Percentiles rank a stretch among this genome's conserved stretches.
These are phyloP conservation scores for Coniochaeta sp. DNA, from an alignment of 2,329 filamentous ascomycete species.

Conservation along the genomic window DNA sequence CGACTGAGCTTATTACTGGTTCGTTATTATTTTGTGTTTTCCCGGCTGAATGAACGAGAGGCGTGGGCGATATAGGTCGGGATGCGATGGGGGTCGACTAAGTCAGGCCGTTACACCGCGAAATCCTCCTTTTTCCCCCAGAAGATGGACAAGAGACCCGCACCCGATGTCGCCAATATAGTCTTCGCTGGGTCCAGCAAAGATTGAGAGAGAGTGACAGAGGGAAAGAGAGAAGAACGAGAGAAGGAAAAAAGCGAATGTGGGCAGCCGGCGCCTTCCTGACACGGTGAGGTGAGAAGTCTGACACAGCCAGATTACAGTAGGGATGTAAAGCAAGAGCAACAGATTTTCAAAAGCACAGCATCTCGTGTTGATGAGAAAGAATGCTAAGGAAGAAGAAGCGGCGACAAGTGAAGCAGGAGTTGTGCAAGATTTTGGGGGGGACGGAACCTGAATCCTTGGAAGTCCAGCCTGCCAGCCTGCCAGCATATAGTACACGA, in stretches of 20 bases:
- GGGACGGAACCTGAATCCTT: neutral
- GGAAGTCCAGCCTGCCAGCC: neutral
- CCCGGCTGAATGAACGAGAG: constrained; percentile 11
- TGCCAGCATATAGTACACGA: neutral
- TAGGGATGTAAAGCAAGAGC: neutral
- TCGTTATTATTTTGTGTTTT: neutral
- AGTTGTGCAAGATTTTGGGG: neutral
- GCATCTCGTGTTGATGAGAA: neutral
- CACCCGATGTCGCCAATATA: constrained; percentile 19
- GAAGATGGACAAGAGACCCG: constrained; percentile 14
- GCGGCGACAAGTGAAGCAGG: neutral
- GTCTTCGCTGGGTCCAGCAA: constrained; percentile 5
- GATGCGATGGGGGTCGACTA: neutral
- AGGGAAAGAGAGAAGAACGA: too few species aligned
- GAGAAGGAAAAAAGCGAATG: neutral
- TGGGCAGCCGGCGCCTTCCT: constrained; percentile 1
- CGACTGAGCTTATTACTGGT: neutral
- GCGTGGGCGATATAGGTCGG: constrained; percentile 6
- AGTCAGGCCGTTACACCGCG: neutral
- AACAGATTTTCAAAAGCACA: neutral
- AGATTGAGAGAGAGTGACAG: too few species aligned
- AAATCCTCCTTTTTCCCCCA: constrained; percentile 6
- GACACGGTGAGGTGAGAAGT: neutral
- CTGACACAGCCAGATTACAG: neutral
- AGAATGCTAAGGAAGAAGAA: neutral